These are phyloP conservation scores for Phaffia tasmanica DNA, from an alignment of 768 basidiomycete genomes.

Conservation along the genomic window DNA sequence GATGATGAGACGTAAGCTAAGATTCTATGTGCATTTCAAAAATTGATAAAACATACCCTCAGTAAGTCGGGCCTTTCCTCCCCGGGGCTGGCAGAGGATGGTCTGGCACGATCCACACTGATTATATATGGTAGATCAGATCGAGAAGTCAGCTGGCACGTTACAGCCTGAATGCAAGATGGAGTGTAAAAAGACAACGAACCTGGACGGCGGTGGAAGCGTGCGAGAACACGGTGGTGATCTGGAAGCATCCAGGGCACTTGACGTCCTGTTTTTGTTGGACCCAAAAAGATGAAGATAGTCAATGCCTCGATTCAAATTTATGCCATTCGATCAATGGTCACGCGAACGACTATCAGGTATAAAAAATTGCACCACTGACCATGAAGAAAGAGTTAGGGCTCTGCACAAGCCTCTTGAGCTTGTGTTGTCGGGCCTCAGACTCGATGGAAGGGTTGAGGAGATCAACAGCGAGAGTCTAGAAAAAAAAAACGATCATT, in stretches of 20 bases:
- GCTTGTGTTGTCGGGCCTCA: slow-evolving; percentile 88
- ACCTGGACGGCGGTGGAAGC: slow-evolving; percentile 60
- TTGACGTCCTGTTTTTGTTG: slow-evolving; percentile 58
- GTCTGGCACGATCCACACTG: slow-evolving; percentile 84
- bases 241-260: slow-evolving; percentile 58
- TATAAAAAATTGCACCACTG: not conserved
- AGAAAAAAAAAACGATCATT: not conserved
- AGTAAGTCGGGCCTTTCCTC: slow-evolving; percentile 93
- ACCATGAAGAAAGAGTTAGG: slow-evolving; percentile 98
- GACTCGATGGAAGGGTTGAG: slow-evolving; percentile 84
- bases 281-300: not conserved
- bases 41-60: slow-evolving; percentile 57
- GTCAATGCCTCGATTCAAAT: not conserved
- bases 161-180: not conserved
- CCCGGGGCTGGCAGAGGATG: slow-evolving; percentile 94
- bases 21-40: slow-evolving; percentile 9
- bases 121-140: slow-evolving; percentile 35
- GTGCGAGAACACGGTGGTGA: slow-evolving; percentile 96
- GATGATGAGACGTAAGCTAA: slow-evolving; percentile 24
- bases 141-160: not conserved
- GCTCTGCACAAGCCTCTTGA: slow-evolving; percentile 96
- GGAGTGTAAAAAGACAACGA: not conserved
- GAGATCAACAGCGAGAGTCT: slow-evolving; percentile 96
- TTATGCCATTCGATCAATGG: not conserved
- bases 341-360: not conserved